phyloP scores from a whole-genome alignment of 1,284 basidiomycete species.

The Tranzscheliella williamsii region DNA sequence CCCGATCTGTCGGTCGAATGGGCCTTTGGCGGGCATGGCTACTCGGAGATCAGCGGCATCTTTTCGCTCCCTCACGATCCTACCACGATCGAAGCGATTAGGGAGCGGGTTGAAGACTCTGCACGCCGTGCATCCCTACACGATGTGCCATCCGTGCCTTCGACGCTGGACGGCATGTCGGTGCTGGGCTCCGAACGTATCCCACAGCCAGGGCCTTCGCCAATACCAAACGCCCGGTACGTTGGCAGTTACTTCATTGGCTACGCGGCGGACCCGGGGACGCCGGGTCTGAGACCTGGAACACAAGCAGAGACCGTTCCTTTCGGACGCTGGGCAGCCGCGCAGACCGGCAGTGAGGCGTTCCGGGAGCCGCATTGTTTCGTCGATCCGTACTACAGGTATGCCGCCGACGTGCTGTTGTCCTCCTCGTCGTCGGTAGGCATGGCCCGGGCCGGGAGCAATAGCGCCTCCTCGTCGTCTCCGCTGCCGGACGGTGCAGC shows the following conservation, averaged over 20 bases:
- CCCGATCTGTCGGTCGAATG: constrained; percentile 13
- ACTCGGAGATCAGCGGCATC: constrained; percentile 13
- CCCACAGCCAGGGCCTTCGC: constrained; percentile 7
- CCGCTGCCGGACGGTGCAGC: background rate
- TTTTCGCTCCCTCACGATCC: constrained; percentile 16
- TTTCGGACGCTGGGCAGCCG: background rate
- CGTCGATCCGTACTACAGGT: constrained; percentile 4
- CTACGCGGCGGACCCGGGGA: constrained; percentile 3
- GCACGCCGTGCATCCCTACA: background rate
- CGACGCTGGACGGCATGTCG: constrained; percentile 12
- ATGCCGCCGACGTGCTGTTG: background rate
- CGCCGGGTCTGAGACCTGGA: too few species aligned
- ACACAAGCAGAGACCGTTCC: background rate
- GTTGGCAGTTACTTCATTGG: constrained; percentile 16
- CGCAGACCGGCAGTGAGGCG: constrained; percentile 6
- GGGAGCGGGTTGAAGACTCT: background rate
- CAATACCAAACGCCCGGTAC: constrained; percentile 9
- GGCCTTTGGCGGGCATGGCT: constrained; percentile 15
- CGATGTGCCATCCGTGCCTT: background rate
- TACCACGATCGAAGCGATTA: background rate
- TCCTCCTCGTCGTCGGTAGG: background rate
- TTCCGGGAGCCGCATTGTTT: constrained; percentile 6
- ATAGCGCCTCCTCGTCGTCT: background rate
- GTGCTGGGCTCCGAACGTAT: constrained; percentile 6
- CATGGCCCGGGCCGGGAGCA: background rate